phyloP scores from a whole-genome alignment of 257 asterid species.

The Lycium ferocissimum region DNA sequence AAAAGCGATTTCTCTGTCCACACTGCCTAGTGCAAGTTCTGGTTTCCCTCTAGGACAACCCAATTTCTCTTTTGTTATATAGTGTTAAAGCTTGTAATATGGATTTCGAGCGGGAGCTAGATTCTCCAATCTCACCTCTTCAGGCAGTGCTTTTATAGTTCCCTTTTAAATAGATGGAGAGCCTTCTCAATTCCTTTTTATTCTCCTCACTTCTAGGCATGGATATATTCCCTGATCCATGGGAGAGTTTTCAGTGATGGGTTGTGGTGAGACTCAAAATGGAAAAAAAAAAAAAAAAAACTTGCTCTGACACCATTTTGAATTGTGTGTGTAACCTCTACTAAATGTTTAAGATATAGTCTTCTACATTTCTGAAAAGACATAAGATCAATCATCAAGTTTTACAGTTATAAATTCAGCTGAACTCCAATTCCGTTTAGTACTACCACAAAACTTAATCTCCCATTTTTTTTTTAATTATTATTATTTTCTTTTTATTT shows the following conservation, averaged over 20 bases:
- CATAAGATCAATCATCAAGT: not conserved
- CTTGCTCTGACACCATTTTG: not conserved
- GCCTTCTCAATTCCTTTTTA: not conserved
- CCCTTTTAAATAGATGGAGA: not conserved
- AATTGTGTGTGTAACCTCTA: not conserved
- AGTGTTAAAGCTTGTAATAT: not conserved
- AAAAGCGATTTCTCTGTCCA: not conserved
- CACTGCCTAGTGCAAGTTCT: not conserved
- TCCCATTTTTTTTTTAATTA: constrained; percentile 24
- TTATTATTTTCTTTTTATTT: too few relatives aligned
- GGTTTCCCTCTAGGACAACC: not conserved
- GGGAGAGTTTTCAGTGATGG: not conserved
- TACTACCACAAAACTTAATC: not conserved
- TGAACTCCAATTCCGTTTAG: constrained; percentile 1
- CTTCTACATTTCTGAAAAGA: constrained; percentile 18
- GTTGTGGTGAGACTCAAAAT: not conserved
- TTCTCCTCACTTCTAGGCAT: too few relatives aligned
- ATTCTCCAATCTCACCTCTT: not conserved
- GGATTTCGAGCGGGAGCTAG: constrained; percentile 15
- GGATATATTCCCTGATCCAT: not conserved
- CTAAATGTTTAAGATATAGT: constrained; percentile 21
- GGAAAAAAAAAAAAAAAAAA: not conserved
- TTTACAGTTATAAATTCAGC: constrained; percentile 21
- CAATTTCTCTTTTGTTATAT: not conserved
- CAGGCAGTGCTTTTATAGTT: constrained; percentile 16